These are phyloP conservation scores for Deuterostichococcus epilithicus DNA, from an alignment of 139 green algal genomes.

Conservation along the genomic window DNA sequence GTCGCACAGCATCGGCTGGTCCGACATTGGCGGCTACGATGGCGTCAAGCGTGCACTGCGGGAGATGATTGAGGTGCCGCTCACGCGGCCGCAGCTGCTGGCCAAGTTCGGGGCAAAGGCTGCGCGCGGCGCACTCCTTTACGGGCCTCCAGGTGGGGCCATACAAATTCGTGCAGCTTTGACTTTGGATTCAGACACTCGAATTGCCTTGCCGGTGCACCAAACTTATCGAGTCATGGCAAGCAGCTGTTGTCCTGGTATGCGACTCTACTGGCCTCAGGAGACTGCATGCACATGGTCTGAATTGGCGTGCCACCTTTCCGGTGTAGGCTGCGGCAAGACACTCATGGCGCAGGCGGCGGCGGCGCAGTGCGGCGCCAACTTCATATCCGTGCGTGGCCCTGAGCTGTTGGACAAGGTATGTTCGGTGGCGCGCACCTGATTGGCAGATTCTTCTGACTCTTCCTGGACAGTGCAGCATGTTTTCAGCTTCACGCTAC, in stretches of 20 bases:
- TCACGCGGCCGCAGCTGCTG: conserved; percentile 1
- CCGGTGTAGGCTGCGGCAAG: conserved; percentile 43
- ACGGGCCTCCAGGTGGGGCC: conserved; percentile 12
- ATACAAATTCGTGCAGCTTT: not conserved
- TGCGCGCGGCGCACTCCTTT: conserved; percentile 30
- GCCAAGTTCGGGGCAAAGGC: conserved; percentile 11
- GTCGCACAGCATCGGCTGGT: conserved; percentile 11
- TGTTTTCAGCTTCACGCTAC: too few relatives aligned
- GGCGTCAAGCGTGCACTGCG: conserved; percentile 19
- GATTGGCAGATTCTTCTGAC: too few relatives aligned
- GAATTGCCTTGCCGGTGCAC: not conserved
- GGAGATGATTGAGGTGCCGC: conserved; percentile 27
- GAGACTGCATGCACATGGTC: not conserved
- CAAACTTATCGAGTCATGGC: too few relatives aligned
- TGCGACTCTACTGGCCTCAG: too few relatives aligned
- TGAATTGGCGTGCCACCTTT: not conserved
- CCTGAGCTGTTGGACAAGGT: conserved; percentile 45
- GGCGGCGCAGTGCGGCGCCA: conserved; percentile 29
- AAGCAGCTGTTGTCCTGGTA: not conserved
- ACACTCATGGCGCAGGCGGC: conserved; percentile 63
- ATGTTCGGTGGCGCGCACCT: too few relatives aligned
- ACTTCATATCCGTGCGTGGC: conserved; percentile 42
- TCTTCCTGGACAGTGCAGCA: too few relatives aligned
- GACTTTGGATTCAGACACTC: not conserved
- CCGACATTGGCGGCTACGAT: conserved; percentile 33